Conservation (phyloP, 208 protist genomes). For the Leishmania aethiopica region DNA sequence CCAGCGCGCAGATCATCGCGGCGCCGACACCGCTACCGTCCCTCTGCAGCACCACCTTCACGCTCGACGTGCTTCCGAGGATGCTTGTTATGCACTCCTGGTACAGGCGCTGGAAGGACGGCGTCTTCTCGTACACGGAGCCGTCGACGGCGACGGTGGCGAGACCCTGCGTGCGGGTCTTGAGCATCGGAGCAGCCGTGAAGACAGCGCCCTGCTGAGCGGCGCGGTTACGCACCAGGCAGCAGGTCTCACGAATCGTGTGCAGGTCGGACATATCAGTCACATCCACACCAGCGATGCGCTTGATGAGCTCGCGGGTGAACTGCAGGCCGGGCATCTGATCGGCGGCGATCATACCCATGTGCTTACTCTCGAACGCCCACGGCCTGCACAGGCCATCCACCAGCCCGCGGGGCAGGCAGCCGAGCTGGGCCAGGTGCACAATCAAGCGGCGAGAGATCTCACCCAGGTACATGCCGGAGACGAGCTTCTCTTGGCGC, state of each 20-base stretch:
- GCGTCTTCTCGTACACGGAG: conserved; percentile 89
- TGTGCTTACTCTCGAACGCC: conserved; percentile 61
- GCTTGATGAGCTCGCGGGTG: conserved; percentile 54
- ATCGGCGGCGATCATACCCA: conserved; percentile 67
- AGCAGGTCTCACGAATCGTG: conserved; percentile 66
- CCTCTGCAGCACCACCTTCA: conserved; percentile 68
- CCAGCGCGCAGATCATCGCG: conserved; percentile 86
- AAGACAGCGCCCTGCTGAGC: conserved; percentile 79
- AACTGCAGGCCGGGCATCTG: conserved; percentile 75
- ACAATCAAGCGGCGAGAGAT: conserved; percentile 70
- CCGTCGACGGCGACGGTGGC: conserved; percentile 84
- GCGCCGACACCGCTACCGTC: conserved; percentile 91
- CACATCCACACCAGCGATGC: conserved; percentile 56
- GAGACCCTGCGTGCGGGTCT: conserved; percentile 63
- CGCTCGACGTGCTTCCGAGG: conserved; percentile 59
- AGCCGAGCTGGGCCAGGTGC: conserved; percentile 46
- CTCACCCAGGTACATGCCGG: conserved; percentile 93
- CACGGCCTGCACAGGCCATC: conserved; percentile 44
- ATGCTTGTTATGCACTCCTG: conserved; percentile 71
- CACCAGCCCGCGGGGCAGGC: conserved; percentile 50
- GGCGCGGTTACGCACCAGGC: conserved; percentile 73
- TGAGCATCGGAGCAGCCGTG: conserved; percentile 72
- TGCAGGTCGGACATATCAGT: conserved; percentile 44
- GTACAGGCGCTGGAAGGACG: conserved; percentile 82
- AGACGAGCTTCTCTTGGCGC: conserved; percentile 89